Evolutionary conservation across 495 filamentous ascomycete genomes (phyloP).

Genomic region (Talaromyces nanjingensis): DNA sequence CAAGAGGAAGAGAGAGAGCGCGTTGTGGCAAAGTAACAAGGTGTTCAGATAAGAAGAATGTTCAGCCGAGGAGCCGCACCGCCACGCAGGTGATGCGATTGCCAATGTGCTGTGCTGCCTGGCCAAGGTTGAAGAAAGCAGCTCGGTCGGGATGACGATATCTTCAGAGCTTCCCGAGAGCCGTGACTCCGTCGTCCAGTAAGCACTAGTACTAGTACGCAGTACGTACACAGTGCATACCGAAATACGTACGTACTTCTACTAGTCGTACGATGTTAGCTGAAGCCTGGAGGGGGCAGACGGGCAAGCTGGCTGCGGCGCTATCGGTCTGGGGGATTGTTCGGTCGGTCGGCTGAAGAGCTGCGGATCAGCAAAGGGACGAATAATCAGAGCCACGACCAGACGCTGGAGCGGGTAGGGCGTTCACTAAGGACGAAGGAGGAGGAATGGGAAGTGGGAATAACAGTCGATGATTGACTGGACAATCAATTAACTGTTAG

Average conservation of each 20-base stretch:
- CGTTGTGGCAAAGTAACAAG: background rate
- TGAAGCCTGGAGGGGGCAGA: background rate
- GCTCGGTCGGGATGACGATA: background rate
- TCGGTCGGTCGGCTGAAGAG: background rate
- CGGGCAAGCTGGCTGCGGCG: background rate
- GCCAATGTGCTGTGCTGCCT: background rate
- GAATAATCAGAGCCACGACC: background rate
- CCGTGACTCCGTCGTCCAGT: background rate
- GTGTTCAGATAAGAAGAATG: background rate
- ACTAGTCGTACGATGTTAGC: background rate
- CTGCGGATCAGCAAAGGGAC: background rate
- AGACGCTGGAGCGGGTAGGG: slow-evolving; percentile 1
- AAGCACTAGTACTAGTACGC: background rate
- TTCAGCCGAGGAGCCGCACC: background rate
- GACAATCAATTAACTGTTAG: background rate
- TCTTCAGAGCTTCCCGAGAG: background rate
- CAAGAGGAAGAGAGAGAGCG: background rate
- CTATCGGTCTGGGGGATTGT: background rate
- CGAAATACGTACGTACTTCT: background rate
- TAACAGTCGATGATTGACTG: background rate
- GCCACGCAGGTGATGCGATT: background rate
- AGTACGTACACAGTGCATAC: background rate
- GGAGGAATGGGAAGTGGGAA: background rate
- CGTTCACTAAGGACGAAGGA: background rate
- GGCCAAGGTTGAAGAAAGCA: background rate